These are phyloP conservation scores for Solanum appendiculatum DNA, from an alignment of 257 asterid species.

Conservation along the genomic window DNA sequence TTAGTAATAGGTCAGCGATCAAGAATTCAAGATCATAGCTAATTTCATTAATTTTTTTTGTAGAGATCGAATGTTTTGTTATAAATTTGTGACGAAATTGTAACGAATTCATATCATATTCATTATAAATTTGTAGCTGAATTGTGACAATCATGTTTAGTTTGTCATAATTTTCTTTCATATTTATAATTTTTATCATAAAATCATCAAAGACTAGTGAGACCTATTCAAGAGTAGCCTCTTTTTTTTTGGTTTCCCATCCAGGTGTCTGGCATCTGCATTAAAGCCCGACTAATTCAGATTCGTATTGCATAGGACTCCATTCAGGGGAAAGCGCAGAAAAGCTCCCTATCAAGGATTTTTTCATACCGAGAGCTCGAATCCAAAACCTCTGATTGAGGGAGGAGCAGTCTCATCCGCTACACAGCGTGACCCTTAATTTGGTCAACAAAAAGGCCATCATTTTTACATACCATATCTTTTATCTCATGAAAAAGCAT, in stretches of 20 bases:
- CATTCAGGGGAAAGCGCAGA: background rate
- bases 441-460: background rate
- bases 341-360: rapidly evolving
- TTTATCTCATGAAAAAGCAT: background rate
- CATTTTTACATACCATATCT: background rate
- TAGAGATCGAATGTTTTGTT: background rate
- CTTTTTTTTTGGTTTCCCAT: too few relatives aligned
- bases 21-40: background rate
- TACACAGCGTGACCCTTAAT: background rate
- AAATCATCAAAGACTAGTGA: background rate
- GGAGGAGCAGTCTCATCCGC: rapidly evolving
- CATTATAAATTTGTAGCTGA: background rate
- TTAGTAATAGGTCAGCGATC: background rate
- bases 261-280: background rate
- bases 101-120: background rate
- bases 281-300: too few relatives aligned
- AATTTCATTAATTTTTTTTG: too few relatives aligned
- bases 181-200: background rate
- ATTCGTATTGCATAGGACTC: rapidly evolving
- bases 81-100: background rate
- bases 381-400: too few relatives aligned
- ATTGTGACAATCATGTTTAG: background rate
- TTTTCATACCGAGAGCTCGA: too few relatives aligned
- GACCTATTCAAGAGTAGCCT: background rate
- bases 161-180: background rate